Evolutionary conservation across 208 protist genomes (phyloP).

Genomic region (Crithidia expoeki): DNA sequence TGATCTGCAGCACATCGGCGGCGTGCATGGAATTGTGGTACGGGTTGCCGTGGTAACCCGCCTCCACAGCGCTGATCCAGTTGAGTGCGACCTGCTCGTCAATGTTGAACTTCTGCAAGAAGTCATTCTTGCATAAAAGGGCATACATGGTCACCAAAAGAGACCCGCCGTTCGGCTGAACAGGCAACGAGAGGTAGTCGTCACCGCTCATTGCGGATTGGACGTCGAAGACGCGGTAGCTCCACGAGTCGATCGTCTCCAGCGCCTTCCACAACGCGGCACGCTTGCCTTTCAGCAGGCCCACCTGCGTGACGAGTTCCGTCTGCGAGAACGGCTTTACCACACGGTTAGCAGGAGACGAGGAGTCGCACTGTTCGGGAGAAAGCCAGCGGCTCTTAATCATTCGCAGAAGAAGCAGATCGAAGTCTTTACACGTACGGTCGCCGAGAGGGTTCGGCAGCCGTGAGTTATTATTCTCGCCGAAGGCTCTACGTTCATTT

Average conservation of each 20-base stretch:
- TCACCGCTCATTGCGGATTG: slow-evolving; percentile 80
- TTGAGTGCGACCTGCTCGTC: slow-evolving; percentile 89
- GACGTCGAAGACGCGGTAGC: slow-evolving; percentile 87
- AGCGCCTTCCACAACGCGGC: slow-evolving; percentile 69
- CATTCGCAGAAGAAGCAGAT: slow-evolving; percentile 73
- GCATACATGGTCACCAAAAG: slow-evolving; percentile 91
- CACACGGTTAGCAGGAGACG: slow-evolving; percentile 56
- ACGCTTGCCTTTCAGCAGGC: slow-evolving; percentile 43
- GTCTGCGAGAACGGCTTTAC: slow-evolving; percentile 66
- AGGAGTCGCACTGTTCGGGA: slow-evolving; percentile 47
- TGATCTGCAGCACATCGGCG: slow-evolving; percentile 91
- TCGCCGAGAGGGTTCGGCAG: slow-evolving; percentile 69
- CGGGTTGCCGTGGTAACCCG: slow-evolving; percentile 91
- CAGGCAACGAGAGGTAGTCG: slow-evolving; percentile 62
- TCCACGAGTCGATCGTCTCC: slow-evolving; percentile 83
- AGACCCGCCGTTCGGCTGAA: slow-evolving; percentile 71
- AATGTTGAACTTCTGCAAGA: slow-evolving; percentile 91
- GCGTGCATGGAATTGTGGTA: slow-evolving; percentile 95
- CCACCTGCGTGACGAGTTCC: slow-evolving; percentile 49
- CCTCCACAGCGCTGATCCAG: slow-evolving; percentile 89
- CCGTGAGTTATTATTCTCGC: slow-evolving; percentile 34
- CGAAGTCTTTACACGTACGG: slow-evolving; percentile 78
- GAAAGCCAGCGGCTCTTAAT: slow-evolving; percentile 84
- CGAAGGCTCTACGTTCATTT: slow-evolving; percentile 34
- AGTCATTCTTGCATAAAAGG: slow-evolving; percentile 81